Base-by-base conservation (phyloP, 78 protist species). In the Bodo saltans region DNA sequence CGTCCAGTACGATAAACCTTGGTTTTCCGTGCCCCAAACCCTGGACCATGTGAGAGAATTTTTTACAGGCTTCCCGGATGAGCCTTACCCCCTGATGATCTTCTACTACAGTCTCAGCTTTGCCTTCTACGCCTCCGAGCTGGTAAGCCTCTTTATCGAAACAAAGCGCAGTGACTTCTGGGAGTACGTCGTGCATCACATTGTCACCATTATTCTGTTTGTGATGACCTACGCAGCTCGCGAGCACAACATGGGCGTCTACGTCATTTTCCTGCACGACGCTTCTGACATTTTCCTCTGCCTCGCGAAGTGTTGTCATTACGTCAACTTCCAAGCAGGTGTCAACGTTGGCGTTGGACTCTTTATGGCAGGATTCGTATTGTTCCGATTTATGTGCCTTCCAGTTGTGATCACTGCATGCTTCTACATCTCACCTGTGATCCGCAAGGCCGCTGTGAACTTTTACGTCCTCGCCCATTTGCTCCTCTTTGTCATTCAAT, bases 151-250 rank as follows among this genome's bases (percentile, higher is more conserved):
- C 42, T 82, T 68, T 42, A 1, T 69, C 34, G 85, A 82, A 29
- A 28, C 75, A 29, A 76, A 72, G 40, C 4, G 42, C 70, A 1
- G 8, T 21, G 85, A 82, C 68, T 35, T 34, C 68, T 47, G 8
- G 33, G 85, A 76, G 32, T 47, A 47, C 70, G 47, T 82, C 38
- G 67, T 28, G 34, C 85, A 82, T n/a, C 85, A 82, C 70, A 33
- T 42, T 35, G 76, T 37, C 34, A 41, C 76, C 41, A 72, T 33
- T 30, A 3, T 37, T 28, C 78, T 82, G 33, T 3, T 82, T 0
- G 47, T 8, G 34, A 1, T n/a, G 28, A 69, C 85, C 28, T 82
- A 81, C 74, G 28, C 11, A 32, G 12, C 23, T 23, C 34, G 12
- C 38, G 3, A 23, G 34, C 85, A 81, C 68, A 8, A 72, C 33